Base-by-base conservation (phyloP, 1,139 yeast genomes). In the Meyerozyma carpophila region DNA sequence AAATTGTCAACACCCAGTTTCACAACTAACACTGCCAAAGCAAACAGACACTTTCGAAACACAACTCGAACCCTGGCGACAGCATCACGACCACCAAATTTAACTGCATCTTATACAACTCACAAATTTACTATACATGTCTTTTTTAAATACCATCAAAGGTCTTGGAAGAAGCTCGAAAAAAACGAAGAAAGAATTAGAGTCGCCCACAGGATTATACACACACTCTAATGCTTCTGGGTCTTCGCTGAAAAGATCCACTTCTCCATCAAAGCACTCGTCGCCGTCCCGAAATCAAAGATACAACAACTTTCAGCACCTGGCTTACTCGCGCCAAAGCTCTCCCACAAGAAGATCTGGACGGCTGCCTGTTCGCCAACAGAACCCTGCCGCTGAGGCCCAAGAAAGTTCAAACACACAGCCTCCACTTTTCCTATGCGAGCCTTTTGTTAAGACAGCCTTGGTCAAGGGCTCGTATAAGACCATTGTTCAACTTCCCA, bases 391-490 rank as follows among this genome's bases (percentile, higher is more conserved):
- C 41, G 34, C 40, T 37, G 26, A 43, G n/a, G 32, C 42, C 31
- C 42, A 46, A 24, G 45, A 43, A 29, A 43, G 43, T 32, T 52
- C 36, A 53, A 49, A 32, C 43, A 49, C 55, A 41, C 43, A 51
- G 47, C 55, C 66, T 43, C 95, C 91, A 9, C 71, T 85, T 41
- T 93, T 90, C 59, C 63, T 93, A 55, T 84, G 95, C 59, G 96
- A 91, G 53, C 98, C 98, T 11, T 94, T 87, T 63, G 94, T 91
- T 5, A 84, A 91, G 49, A 88, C 97, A 0, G 95, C 98, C 0
- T 71, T 93, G 39, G 98, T 94, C 29, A 93, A 93, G 58, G 99
- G 99, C n/a, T 87, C 96, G 1, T 94, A 90, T 69, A 90, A 87
- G 57, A 91, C 98, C 1, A 93, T 93, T 51, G 98, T 93, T 1